A percentile compares a stretch with the other conserved stretches of the same genome.
phyloP scores from a whole-genome alignment of 75 land plant genomes.

The Selaginella tamariscina region DNA sequence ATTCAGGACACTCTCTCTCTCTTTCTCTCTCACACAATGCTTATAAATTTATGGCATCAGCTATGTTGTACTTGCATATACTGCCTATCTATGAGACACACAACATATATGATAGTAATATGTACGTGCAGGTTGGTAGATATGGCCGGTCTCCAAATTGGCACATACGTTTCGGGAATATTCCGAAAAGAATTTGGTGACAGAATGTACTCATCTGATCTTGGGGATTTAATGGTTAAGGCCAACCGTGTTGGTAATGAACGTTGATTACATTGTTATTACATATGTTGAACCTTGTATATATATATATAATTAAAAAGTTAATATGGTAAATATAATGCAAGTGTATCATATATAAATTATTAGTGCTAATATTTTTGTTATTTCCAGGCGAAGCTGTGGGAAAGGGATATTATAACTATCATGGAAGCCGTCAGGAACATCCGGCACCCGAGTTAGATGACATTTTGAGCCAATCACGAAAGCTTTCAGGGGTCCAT shows the following conservation, averaged over 20 bases:
- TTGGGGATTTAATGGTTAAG: neutral
- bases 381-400: neutral
- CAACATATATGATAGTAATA: neutral
- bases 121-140: neutral
- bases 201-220: neutral
- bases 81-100: neutral
- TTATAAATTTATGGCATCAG: too few relatives aligned
- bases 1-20: too few relatives aligned
- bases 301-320: too few relatives aligned
- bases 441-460: neutral
- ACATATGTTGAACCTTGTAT: too few relatives aligned
- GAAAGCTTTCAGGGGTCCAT: neutral
- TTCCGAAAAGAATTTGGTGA: neutral
- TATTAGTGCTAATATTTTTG: too few relatives aligned
- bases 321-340: too few relatives aligned
- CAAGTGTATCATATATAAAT: too few relatives aligned
- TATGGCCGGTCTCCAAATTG: neutral
- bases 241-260: neutral
- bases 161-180: neutral
- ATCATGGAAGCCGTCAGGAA: neutral
- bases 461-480: neutral
- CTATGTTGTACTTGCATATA: too few relatives aligned
- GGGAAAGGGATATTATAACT: neutral
- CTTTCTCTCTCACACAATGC: too few relatives aligned
- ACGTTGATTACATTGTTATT: too few relatives aligned